A percentile compares a stretch with the other conserved stretches of the same genome.
Evolutionary conservation across 805 yeast species (phyloP).

Genomic region (Schizosaccharomyces japonicus): DNA sequence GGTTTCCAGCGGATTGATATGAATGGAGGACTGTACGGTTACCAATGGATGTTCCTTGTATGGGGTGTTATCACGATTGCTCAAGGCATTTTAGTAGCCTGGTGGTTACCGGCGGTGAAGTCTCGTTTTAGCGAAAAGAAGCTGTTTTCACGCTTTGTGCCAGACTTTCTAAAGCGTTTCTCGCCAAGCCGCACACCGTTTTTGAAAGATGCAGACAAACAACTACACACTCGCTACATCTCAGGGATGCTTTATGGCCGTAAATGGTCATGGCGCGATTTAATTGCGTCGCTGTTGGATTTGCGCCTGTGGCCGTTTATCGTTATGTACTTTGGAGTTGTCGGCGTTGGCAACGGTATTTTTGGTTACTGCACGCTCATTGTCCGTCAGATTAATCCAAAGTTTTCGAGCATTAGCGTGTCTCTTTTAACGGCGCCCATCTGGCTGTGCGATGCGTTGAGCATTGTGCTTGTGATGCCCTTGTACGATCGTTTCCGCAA

Average conservation of each 20-base stretch:
- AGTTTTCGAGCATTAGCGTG: conserved; percentile 38
- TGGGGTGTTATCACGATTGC: conserved; percentile 48
- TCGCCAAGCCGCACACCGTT: conserved; percentile 18
- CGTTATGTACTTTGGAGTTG: conserved; percentile 79
- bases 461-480: conserved; percentile 53
- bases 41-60: conserved; percentile 66
- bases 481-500: conserved; percentile 46
- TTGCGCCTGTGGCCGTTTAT: conserved; percentile 55
- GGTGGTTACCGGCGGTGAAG: conserved; percentile 81
- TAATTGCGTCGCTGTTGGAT: conserved; percentile 32
- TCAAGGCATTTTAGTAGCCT: conserved; percentile 37
- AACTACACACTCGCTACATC: conserved; percentile 23
- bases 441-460: conserved; percentile 65
- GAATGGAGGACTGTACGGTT: conserved; percentile 44
- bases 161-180: conserved; percentile 3
- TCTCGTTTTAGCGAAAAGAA: background rate
- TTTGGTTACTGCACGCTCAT: conserved; percentile 69
- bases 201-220: conserved; percentile 28
- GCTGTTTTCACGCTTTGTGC: background rate
- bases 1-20: conserved; percentile 73
- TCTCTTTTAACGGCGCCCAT: conserved; percentile 69
- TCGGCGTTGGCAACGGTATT: conserved; percentile 71
- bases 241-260: background rate
- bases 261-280: conserved; percentile 28
- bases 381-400: conserved; percentile 39